Conservation (phyloP, 805 yeast species). For the Starmerella geochares region DNA sequence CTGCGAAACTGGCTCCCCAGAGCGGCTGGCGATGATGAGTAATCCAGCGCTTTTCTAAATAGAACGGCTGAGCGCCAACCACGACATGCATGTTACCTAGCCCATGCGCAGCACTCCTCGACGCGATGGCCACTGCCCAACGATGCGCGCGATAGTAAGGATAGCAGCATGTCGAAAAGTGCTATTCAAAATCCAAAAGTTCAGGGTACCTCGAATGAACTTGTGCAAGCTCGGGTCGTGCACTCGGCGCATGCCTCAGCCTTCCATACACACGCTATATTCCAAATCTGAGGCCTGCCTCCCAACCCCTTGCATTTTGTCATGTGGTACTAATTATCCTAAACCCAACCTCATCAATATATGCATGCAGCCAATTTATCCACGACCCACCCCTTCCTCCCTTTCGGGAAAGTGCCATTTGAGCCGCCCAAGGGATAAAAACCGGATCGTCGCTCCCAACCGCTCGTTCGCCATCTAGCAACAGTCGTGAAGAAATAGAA, state of each 20-base stretch:
- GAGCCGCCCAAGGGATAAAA: slow-evolving; percentile 8
- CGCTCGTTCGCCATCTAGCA: background rate
- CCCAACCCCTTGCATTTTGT: slow-evolving; percentile 16
- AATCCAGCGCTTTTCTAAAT: background rate
- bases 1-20: background rate
- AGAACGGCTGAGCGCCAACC: slow-evolving; percentile 13
- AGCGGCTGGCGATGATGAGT: slow-evolving; percentile 1
- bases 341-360: slow-evolving; percentile 20
- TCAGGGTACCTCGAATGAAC: no score
- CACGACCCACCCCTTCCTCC: slow-evolving; percentile 20
- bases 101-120: background rate
- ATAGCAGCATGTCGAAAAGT: no score
- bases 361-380: slow-evolving; percentile 21
- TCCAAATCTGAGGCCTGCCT: background rate
- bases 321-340: slow-evolving; percentile 9
- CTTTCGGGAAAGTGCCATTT: slow-evolving; percentile 17
- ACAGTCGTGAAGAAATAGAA: background rate
- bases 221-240: no score
- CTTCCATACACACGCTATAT: no score
- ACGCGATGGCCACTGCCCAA: slow-evolving; percentile 5
- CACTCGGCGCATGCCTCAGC: no score
- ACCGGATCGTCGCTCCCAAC: slow-evolving; percentile 5
- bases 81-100: slow-evolving; percentile 1
- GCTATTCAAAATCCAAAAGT: no score
- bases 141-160: background rate